phyloP scores from a whole-genome alignment of 2,329 filamentous ascomycete genomes.

The Botrytis sinoallii region DNA sequence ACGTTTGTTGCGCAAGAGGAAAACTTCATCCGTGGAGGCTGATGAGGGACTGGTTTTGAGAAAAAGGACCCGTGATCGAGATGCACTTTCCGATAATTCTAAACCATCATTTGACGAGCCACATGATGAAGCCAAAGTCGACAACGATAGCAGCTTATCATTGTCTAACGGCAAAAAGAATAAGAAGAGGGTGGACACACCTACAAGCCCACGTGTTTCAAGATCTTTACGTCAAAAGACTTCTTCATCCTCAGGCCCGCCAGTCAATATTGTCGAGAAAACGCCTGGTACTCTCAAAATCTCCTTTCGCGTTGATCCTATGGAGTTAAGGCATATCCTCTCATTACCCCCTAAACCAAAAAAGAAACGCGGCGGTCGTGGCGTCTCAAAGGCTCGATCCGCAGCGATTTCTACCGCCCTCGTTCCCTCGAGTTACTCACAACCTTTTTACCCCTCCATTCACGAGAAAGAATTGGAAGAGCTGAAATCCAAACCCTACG shows the following conservation, averaged over 20 bases:
- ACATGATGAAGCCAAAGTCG: slow-evolving; percentile 24
- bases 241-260: slow-evolving; percentile 42
- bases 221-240: slow-evolving; percentile 55
- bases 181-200: slow-evolving; percentile 23
- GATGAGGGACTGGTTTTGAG: slow-evolving; percentile 53
- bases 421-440: slow-evolving; percentile 32
- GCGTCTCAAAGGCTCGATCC: slow-evolving; percentile 42
- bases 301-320: slow-evolving; percentile 55
- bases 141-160: slow-evolving; percentile 13
- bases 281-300: slow-evolving; percentile 47
- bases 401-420: slow-evolving; percentile 34
- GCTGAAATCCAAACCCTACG: slow-evolving; percentile 88
- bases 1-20: slow-evolving; percentile 77
- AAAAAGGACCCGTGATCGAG: slow-evolving; percentile 45
- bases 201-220: slow-evolving; percentile 44
- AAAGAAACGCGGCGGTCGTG: slow-evolving; percentile 46
- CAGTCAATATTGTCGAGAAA: slow-evolving; percentile 41
- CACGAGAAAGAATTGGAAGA: slow-evolving; percentile 88
- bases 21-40: slow-evolving; percentile 66
- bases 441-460: slow-evolving; percentile 54
- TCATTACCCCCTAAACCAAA: slow-evolving; percentile 57
- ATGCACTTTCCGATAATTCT: slow-evolving; percentile 25
- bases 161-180: slow-evolving; percentile 26
- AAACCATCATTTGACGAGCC: slow-evolving; percentile 21
- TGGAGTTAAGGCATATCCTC: slow-evolving; percentile 59